Conservation (phyloP, 148 eudicot genomes). For the Dianthus caryophyllus region DNA sequence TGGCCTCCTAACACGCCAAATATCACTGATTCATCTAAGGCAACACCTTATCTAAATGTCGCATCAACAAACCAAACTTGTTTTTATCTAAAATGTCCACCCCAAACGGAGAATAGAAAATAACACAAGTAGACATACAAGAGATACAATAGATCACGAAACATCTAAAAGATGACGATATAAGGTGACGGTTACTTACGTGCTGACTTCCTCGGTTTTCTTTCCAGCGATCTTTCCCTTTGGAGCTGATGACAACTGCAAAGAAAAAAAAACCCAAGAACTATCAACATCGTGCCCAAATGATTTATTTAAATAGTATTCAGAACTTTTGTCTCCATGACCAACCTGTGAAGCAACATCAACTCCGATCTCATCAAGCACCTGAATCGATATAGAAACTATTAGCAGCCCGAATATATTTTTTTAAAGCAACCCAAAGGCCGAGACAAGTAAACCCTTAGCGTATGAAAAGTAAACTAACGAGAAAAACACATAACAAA, state of each 20-base stretch:
- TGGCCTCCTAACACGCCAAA: too few relatives aligned
- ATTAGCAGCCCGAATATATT: background rate
- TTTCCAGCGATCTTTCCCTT: slow-evolving; percentile 90
- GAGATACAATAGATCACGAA: background rate
- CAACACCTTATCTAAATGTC: too few relatives aligned
- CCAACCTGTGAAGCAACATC: slow-evolving; percentile 97
- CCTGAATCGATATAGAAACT: slow-evolving; percentile 38
- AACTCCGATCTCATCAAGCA: slow-evolving; percentile 93
- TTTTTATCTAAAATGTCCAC: too few relatives aligned
- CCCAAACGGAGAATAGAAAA: background rate
- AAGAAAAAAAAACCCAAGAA: slow-evolving; percentile 10
- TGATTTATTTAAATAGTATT: background rate
- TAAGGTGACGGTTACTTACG: slow-evolving; percentile 33
- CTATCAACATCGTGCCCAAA: slow-evolving; percentile 15
- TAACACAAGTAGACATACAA: background rate
- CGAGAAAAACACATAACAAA: background rate
- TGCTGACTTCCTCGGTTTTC: slow-evolving; percentile 70
- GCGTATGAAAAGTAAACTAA: background rate
- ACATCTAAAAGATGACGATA: background rate
- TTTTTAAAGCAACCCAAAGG: background rate
- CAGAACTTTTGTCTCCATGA: slow-evolving; percentile 6
- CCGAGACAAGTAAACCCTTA: background rate
- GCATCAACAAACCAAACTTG: too few relatives aligned
- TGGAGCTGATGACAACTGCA: slow-evolving; percentile 85
- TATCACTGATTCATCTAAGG: too few relatives aligned